Base-by-base conservation (phyloP, 345 rosid genomes). In the Mangifera indica region DNA sequence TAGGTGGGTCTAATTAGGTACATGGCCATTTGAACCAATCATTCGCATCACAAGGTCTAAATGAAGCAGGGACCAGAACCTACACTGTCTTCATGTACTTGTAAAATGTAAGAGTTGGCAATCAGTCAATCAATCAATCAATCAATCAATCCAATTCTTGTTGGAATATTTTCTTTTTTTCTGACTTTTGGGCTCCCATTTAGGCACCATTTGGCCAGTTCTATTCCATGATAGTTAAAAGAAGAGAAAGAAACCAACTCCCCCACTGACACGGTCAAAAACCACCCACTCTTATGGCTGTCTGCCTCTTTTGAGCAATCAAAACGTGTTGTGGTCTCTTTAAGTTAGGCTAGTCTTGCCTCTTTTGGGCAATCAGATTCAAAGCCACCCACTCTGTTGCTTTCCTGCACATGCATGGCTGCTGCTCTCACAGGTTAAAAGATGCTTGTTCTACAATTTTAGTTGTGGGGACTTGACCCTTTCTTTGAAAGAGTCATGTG, bases 401-500 rank as follows among this genome's bases (percentile, higher is more conserved):
- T 57, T 70, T 24, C 18, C 5, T 25, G 65, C 65, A 17, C 57
- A 48, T 7, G 53, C 45, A 34, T 63, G 67, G 52, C 49, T 63
- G 25, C 12, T 53, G 60, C 48, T 29, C 32, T 3, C 42, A 37
- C 42, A 67, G n/a, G 49, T 2, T n/a, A 18, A 17, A 37, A 40
- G 11, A 20, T 24, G 1, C 37, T 52, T 45, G 7, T 13, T 14
- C 42, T 48, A 13, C 17, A 0, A 48, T 12, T 48, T 48, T 48
- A 17, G 0, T 48, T 46, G 46, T 48, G 59, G 67, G 67, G 60
- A 21, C 51, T 51, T 51, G 32, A 20, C 58, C 32, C 6, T 48
- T 29, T 46, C 74, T 49, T 71, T 29, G 49, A 25, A 52, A 55
- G 65, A 17, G 57, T 14, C 24, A 46, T 45, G 46, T n/a, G n/a